Evolutionary conservation across 768 basidiomycete genomes (phyloP).

Genomic region (Tricholoma hemisulphureum): DNA sequence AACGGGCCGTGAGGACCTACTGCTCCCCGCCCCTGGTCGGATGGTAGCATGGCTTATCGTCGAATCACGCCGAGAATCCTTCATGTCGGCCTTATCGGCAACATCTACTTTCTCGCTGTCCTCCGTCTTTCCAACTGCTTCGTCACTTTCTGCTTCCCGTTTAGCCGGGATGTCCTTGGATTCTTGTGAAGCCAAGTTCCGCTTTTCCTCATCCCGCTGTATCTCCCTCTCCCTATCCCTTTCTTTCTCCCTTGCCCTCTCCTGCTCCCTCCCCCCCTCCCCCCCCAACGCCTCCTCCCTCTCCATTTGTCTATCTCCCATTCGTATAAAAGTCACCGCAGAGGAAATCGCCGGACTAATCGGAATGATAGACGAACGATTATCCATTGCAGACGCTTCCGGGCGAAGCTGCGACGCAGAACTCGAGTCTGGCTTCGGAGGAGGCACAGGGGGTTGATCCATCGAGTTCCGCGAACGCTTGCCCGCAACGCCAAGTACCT

Average conservation of each 20-base stretch:
- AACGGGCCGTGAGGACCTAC: constrained; percentile 64
- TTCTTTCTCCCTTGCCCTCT: constrained; percentile 7
- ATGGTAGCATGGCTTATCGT: constrained; percentile 78
- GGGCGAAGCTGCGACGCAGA: background rate
- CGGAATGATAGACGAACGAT: constrained; percentile 52
- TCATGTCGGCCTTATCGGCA: constrained; percentile 41
- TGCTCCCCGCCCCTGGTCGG: constrained; percentile 49
- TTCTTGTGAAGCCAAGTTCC: background rate
- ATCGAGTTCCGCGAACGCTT: constrained; percentile 11
- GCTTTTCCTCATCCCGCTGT: constrained; percentile 3
- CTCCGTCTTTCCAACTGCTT: constrained; percentile 1
- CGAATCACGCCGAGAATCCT: constrained; percentile 77
- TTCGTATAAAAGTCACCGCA: constrained; percentile 54
- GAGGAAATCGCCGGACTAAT: constrained; percentile 57
- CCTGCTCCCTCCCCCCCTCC: constrained; percentile 6
- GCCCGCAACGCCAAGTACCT: constrained; percentile 36
- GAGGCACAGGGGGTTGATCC: constrained; percentile 15
- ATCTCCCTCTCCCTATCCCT: constrained; percentile 18
- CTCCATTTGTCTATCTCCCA: constrained; percentile 32
- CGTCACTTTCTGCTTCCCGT: background rate
- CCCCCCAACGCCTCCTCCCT: constrained; percentile 8
- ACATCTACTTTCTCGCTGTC: constrained; percentile 4
- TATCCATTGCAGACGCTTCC: constrained; percentile 14
- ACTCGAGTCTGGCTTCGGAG: constrained; percentile 15
- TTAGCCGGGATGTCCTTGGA: background rate